Evolutionary conservation across 2,329 filamentous ascomycete genomes (phyloP).

Genomic region (Colletotrichum tropicale): DNA sequence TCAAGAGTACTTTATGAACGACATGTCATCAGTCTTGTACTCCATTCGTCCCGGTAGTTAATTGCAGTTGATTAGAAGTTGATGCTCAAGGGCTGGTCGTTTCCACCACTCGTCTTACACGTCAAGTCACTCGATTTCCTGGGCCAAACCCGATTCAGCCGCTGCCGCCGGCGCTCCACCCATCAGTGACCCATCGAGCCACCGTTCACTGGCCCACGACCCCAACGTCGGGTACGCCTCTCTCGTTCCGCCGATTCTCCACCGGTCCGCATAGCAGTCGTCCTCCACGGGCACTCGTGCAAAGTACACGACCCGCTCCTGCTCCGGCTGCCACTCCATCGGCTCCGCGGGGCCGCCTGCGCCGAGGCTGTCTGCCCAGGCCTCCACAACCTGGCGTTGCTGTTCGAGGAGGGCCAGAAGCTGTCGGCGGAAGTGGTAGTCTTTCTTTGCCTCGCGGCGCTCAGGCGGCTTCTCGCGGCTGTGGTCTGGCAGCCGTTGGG

Average conservation of each 20-base stretch:
- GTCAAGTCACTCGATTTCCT: not conserved
- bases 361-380: conserved; percentile 23
- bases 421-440: conserved; percentile 4
- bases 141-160: not conserved
- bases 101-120: not conserved
- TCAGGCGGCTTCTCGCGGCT: not conserved
- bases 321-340: conserved; percentile 30
- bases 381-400: conserved; percentile 12
- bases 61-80: not conserved
- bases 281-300: conserved; percentile 11
- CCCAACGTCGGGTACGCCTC: not conserved
- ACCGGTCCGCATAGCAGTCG: conserved; percentile 7
- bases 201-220: not conserved
- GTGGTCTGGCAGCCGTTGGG: not conserved
- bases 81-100: not conserved
- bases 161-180: not conserved
- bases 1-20: conserved; percentile 5
- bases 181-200: not conserved
- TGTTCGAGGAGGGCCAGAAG: conserved; percentile 10
- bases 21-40: conserved; percentile 4
- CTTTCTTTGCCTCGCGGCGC: not conserved
- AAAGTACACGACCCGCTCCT: conserved; percentile 21
- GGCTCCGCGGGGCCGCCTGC: conserved; percentile 21
- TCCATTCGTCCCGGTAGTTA: not conserved
- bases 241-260: not conserved